Conservation (phyloP, 257 asterid species). For the Solanum ossicruentum region DNA sequence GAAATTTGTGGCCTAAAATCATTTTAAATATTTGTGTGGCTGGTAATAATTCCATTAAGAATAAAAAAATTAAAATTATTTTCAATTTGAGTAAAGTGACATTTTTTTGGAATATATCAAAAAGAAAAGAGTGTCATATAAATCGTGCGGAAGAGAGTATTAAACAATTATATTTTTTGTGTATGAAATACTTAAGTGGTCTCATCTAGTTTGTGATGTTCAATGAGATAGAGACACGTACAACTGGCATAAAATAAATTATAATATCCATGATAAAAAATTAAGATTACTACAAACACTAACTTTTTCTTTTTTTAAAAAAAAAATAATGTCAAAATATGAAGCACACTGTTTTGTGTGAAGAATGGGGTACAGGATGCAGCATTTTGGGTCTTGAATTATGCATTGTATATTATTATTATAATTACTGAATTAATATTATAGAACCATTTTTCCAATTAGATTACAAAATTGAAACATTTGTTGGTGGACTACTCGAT, state of each 20-base stretch:
- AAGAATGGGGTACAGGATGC: background rate
- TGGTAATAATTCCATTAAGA: too few relatives aligned
- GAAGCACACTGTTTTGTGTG: background rate
- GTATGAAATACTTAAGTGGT: background rate
- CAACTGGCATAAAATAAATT: background rate
- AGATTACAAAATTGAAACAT: background rate
- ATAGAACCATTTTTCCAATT: background rate
- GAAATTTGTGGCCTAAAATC: too few relatives aligned
- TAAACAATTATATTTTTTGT: background rate
- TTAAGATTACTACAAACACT: background rate
- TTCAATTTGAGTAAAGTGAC: too few relatives aligned
- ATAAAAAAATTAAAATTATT: too few relatives aligned
- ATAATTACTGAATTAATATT: background rate
- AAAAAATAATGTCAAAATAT: background rate
- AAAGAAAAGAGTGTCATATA: too few relatives aligned
- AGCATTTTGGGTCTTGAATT: background rate
- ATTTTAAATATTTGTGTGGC: too few relatives aligned
- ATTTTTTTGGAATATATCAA: too few relatives aligned
- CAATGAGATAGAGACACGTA: background rate
- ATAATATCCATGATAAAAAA: background rate
- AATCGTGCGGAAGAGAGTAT: background rate
- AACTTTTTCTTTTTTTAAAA: background rate
- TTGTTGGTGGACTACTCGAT: background rate
- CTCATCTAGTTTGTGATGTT: background rate
- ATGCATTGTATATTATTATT: background rate